phyloP scores from a whole-genome alignment of 2,329 filamentous ascomycete species.

The Septoria linicola region DNA sequence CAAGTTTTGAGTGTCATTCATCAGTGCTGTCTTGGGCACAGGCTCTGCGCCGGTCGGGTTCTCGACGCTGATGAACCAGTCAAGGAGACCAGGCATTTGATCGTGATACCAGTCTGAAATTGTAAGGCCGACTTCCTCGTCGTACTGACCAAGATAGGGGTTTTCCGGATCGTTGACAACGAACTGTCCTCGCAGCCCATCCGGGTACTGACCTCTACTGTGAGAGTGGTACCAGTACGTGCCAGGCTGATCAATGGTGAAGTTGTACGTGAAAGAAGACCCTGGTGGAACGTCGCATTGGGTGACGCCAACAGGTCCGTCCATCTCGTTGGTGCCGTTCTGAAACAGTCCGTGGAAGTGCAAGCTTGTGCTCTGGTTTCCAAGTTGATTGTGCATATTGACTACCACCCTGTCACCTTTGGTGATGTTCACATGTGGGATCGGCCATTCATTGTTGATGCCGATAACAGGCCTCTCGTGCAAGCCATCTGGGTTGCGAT shows the following conservation, averaged over 20 bases:
- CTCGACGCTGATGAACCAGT: slow-evolving; percentile 53
- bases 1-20: slow-evolving; percentile 60
- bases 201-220: slow-evolving; percentile 62
- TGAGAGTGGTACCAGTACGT: slow-evolving; percentile 69
- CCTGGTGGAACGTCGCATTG: slow-evolving; percentile 67
- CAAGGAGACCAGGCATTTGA: slow-evolving; percentile 51
- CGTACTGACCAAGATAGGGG: slow-evolving; percentile 53
- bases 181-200: slow-evolving; percentile 67
- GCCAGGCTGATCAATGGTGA: slow-evolving; percentile 55
- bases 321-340: slow-evolving; percentile 72
- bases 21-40: slow-evolving; percentile 62
- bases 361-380: slow-evolving; percentile 63
- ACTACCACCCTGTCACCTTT: slow-evolving; percentile 71
- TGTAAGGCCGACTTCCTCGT: slow-evolving; percentile 63
- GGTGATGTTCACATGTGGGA: slow-evolving; percentile 70
- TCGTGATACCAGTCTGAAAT: slow-evolving; percentile 75
- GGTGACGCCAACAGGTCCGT: slow-evolving; percentile 66
- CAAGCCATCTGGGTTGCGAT: slow-evolving; percentile 56
- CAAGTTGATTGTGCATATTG: slow-evolving; percentile 65
- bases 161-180: slow-evolving; percentile 62
- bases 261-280: slow-evolving; percentile 64
- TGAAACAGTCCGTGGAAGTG: slow-evolving; percentile 80
- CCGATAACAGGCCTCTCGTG: slow-evolving; percentile 56
- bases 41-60: slow-evolving; percentile 64
- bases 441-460: slow-evolving; percentile 72